Evolutionary conservation across 1,139 yeast species (phyloP), one percentile per base, ranked within the genome.

Genomic region (Debaryomycetaceae sp.): DNA sequence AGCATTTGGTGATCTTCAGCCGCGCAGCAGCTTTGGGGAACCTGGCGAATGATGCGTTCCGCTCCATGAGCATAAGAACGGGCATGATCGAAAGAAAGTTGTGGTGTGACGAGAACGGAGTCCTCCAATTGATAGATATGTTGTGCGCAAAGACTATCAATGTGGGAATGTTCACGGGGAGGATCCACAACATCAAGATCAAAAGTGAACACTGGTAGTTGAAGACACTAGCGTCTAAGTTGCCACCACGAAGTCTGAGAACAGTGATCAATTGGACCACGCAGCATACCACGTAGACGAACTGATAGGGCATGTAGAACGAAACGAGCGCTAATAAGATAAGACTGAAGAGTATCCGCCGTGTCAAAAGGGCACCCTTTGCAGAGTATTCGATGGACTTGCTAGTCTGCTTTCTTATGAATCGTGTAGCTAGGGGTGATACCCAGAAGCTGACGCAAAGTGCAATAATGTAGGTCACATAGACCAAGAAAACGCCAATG

Each of bases 21-120:
- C 42, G 37, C 38, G 39, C 41, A 14, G 38, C 24, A 9, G 41
- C 24, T 22, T 39, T 43, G 44, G 62, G 54, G 36, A 58, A 37
- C 45, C 54, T 37, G 36, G 47, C 42, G 36, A 47, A 42, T 34
- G 45, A 34, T 36, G 65, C 69, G 54, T 81, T 75, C 37, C 69
- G 60, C 48, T 76, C 80, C 36, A 76, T 74, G 35, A 83, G 55
- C 6, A 79, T 51, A 11, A 84, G 68, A 1, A 83, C 78, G 0
- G 93, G 91, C 9, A 83, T 60, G 17, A 86, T 76, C 0, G 90
- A 84, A 46, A 85, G 60, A 41, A 84, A 67, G 56, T 85, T 85
- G 58, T 85, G 93, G 58, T 85, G 93, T 0, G 91, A 83, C 13
- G 85, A 80, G 53, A 86, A 85, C 22, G 91, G 87, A 0, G 90